Base-by-base conservation (phyloP, 2,329 filamentous ascomycete species). In the Colletotrichum phormii region DNA sequence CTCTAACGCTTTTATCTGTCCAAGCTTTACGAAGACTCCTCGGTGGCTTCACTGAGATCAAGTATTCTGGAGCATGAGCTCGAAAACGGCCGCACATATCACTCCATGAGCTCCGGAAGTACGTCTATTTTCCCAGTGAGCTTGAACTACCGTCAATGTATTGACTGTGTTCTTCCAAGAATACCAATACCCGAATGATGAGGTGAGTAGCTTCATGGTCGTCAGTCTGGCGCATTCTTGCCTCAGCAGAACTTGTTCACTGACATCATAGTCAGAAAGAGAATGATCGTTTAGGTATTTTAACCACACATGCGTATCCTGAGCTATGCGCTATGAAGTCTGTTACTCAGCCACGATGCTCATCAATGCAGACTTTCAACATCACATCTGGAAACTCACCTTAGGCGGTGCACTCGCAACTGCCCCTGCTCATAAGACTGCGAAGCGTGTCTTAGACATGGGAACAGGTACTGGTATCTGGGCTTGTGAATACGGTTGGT, bases 381-480 rank as follows among this genome's bases (percentile, higher is more conserved):
- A 83, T 65, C 78, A 80, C 46, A 71, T 83, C 0, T 81, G 80
- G 51, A 57, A 72, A 0, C 72, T 83, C 4, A 82, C 80, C 0
- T 75, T 81, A 18, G 75, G 78, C 0, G 77, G 77, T 2, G 79
- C 79, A 37, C 74, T 83, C 0, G 79, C 74, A 49, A 54, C 77
- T 0, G 75, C 75, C 5, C 82, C 82, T 0, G 65, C 70, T 11
- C 73, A 72, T 9, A 71, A 78, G 12, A 77, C 75, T 3, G 61
- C 79, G 7, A 61, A 72, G 18, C 79, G 77, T 6, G 78, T 83
- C 11, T 78, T 88, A 1, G 86, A 88, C 75, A 76, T 86, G 53
- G 86, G 86, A 13, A 86, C 84, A 2, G 86, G 86, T 0, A 87
- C 85, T 8, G 86, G 85, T 13, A 76, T 81, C 8, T 84, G 83